Base-by-base conservation (phyloP, 1,284 basidiomycete species). In the Rhodotorula glutinis region DNA sequence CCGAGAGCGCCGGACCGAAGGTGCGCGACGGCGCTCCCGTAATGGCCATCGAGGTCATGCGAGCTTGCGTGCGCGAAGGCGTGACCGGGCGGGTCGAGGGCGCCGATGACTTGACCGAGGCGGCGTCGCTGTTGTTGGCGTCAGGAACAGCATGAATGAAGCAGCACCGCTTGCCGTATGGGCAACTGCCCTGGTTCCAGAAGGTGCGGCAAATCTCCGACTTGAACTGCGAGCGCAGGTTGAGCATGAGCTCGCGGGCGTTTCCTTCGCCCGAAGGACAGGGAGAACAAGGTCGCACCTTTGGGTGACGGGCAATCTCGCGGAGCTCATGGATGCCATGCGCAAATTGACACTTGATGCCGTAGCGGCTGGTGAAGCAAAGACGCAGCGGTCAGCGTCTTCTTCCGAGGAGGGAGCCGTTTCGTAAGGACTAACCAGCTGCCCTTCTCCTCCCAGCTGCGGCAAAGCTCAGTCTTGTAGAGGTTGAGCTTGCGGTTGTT, bases 391-490 rank as follows among this genome's bases (percentile, higher is more conserved):
- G n/a, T n/a, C n/a, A n/a, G n/a, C n/a, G n/a, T n/a, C n/a, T n/a
- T n/a, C n/a, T n/a, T n/a, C n/a, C n/a, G n/a, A n/a, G n/a, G n/a
- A n/a, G n/a, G n/a, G n/a, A n/a, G n/a, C n/a, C n/a, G n/a, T n/a
- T n/a, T n/a, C n/a, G n/a, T n/a, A n/a, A n/a, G 14, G 23, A 40
- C 67, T 23, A 10, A 70, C 68, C 92, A 94, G n/a, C 83, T 82
- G 2, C 91, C 90, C 77, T 91, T 92, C 80, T 94, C 91, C 78
- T 92, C 91, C 91, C 91, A 94, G 77, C 90, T 92, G 69, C 91
- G 83, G 79, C 91, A 94, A 44, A 93, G 75, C 77, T 94, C 91
- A 0, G 92, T 94, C 67, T 94, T 94, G 83, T 93, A 94, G 56
- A 93, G 77, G 29, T 88, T 89, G 43, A 90, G 79, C 80, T 94